phyloP scores from a whole-genome alignment of 2,329 filamentous ascomycete species.

The Periconia sp. region DNA sequence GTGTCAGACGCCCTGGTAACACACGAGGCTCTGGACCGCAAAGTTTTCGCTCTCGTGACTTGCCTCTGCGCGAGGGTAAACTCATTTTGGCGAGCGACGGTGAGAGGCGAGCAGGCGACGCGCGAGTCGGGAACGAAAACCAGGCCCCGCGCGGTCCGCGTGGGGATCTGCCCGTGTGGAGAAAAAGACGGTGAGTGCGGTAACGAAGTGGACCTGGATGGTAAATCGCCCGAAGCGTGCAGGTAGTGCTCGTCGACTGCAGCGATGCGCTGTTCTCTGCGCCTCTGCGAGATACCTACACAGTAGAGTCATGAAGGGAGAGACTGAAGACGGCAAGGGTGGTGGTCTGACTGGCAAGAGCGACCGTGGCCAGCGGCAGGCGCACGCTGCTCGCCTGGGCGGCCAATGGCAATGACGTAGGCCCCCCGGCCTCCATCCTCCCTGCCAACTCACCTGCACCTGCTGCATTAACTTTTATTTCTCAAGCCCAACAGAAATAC shows the following conservation, averaged over 20 bases:
- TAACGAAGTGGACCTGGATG: too few species aligned
- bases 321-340: too few species aligned
- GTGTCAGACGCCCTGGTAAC: not conserved
- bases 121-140: conserved; percentile 15
- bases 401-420: conserved; percentile 23
- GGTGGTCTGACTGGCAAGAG: too few species aligned
- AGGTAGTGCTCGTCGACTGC: too few species aligned
- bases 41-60: conserved; percentile 7
- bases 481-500: conserved; percentile 28
- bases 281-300: too few species aligned
- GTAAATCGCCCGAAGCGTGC: too few species aligned
- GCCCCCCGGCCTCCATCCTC: conserved; percentile 16
- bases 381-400: too few species aligned
- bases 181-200: conserved; percentile 12
- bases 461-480: conserved; percentile 29
- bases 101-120: conserved; percentile 1
- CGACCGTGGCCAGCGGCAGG: too few species aligned
- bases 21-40: not conserved
- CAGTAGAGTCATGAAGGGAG: too few species aligned
- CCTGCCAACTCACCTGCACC: conserved; percentile 33
- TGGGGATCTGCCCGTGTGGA: conserved; percentile 9
- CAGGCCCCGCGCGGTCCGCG: conserved; percentile 5
- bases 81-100: conserved; percentile 1
- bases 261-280: too few species aligned
- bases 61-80: too few species aligned